Evolutionary conservation across 805 yeast species (phyloP).

Genomic region (Clavispora asparagi): DNA sequence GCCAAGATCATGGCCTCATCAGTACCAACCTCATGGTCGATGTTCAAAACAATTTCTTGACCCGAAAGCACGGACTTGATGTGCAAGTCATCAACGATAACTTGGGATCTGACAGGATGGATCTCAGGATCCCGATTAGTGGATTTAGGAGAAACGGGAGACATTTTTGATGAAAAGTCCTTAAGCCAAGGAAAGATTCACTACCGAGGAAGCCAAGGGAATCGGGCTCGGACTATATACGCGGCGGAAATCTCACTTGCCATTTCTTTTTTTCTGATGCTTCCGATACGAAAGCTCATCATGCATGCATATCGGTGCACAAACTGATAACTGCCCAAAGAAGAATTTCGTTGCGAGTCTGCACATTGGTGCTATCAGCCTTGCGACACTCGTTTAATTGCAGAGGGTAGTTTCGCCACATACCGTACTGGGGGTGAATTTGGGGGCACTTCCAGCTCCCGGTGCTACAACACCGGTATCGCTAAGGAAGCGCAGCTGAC

Average conservation of each 20-base stretch:
- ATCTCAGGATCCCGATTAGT: slow-evolving; percentile 8
- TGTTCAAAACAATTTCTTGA: slow-evolving; percentile 32
- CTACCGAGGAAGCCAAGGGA: not conserved
- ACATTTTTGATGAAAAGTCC: not conserved
- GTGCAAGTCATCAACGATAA: slow-evolving; percentile 32
- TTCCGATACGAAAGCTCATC: not conserved
- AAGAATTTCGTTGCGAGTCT: not conserved
- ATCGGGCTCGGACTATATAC: not conserved
- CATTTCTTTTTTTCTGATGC: not conserved
- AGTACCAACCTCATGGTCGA: slow-evolving; percentile 42
- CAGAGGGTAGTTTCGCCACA: too few relatives aligned
- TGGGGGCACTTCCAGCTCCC: too few relatives aligned
- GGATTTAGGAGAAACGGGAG: not conserved
- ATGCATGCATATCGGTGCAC: not conserved
- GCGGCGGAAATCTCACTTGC: not conserved
- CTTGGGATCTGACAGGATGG: slow-evolving; percentile 17
- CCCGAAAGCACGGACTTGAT: slow-evolving; percentile 37
- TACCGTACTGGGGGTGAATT: too few relatives aligned
- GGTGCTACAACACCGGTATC: too few relatives aligned
- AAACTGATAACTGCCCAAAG: not conserved
- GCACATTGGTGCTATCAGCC: not conserved
- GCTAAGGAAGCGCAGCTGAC: too few relatives aligned
- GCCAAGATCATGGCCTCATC: slow-evolving; percentile 55
- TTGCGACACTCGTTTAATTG: too few relatives aligned
- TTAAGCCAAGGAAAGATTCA: not conserved